A percentile compares a stretch with the other conserved stretches of the same genome.
Evolutionary conservation across 805 yeast species (phyloP).

Genomic region (Candida silvicultrix): DNA sequence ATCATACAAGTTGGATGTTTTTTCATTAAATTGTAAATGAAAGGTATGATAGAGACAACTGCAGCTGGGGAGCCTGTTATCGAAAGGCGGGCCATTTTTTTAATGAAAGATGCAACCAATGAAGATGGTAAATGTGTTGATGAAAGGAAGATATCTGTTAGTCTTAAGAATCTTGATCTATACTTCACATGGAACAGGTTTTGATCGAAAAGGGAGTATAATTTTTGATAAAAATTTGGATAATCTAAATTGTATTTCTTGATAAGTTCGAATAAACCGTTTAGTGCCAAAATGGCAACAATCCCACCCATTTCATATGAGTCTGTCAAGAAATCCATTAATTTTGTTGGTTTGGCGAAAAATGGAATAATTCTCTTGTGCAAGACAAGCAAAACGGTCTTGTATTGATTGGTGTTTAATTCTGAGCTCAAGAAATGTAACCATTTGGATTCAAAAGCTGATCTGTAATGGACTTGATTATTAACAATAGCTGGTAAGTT

Average conservation of each 20-base stretch:
- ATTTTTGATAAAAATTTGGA: constrained; percentile 80
- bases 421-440: constrained; percentile 44
- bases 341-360: constrained; percentile 67
- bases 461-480: constrained; percentile 42
- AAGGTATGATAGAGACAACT: constrained; percentile 81
- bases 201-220: constrained; percentile 75
- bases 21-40: constrained; percentile 80
- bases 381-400: constrained; percentile 57
- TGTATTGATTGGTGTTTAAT: constrained; percentile 50
- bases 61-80: constrained; percentile 84
- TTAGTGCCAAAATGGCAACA: constrained; percentile 72
- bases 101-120: constrained; percentile 84
- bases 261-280: constrained; percentile 84
- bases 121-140: constrained; percentile 84
- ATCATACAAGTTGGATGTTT: constrained; percentile 94
- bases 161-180: constrained; percentile 81
- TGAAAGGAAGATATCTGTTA: constrained; percentile 77
- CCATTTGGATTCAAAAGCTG: constrained; percentile 68
- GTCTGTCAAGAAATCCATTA: constrained; percentile 93
- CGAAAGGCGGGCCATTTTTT: constrained; percentile 68
- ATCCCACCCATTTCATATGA: constrained; percentile 62
- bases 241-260: constrained; percentile 79
- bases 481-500: constrained; percentile 41
- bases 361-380: constrained; percentile 84
- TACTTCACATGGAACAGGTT: constrained; percentile 70